These are phyloP conservation scores for Henckelia pumila DNA, from an alignment of 257 asterid genomes.

Conservation along the genomic window DNA sequence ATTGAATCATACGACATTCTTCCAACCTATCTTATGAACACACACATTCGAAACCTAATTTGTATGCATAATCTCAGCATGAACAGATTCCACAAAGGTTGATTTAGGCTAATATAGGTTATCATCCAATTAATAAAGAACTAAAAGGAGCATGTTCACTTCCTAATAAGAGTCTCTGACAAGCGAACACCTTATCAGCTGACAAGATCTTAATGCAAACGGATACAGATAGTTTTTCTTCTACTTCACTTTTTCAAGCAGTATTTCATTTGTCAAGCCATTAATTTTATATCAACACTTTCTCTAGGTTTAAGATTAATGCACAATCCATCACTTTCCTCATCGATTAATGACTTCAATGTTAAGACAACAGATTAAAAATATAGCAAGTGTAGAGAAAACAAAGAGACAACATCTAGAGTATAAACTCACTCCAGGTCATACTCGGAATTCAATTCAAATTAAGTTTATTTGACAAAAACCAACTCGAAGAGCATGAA, in stretches of 20 bases:
- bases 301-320: slow-evolving; percentile 5
- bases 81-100: background rate
- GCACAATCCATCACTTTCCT: background rate
- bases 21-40: background rate
- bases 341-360: too few relatives aligned
- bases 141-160: background rate
- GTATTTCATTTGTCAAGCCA: slow-evolving; percentile 1
- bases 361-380: background rate
- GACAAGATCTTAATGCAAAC: background rate
- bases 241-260: background rate
- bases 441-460: background rate
- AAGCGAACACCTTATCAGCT: slow-evolving; percentile 11
- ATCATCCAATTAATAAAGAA: slow-evolving; percentile 4
- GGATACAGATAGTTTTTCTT: background rate
- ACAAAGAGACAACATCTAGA: background rate
- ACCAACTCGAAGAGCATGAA: background rate
- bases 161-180: background rate
- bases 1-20: background rate
- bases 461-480: background rate
- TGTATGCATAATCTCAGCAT: background rate
- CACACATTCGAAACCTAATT: background rate
- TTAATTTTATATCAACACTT: background rate
- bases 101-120: background rate
- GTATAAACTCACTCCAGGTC: background rate
- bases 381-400: background rate